These are phyloP conservation scores for Heterobasidion irregulare DNA, from an alignment of 1,284 basidiomycete species.

Conservation along the genomic window DNA sequence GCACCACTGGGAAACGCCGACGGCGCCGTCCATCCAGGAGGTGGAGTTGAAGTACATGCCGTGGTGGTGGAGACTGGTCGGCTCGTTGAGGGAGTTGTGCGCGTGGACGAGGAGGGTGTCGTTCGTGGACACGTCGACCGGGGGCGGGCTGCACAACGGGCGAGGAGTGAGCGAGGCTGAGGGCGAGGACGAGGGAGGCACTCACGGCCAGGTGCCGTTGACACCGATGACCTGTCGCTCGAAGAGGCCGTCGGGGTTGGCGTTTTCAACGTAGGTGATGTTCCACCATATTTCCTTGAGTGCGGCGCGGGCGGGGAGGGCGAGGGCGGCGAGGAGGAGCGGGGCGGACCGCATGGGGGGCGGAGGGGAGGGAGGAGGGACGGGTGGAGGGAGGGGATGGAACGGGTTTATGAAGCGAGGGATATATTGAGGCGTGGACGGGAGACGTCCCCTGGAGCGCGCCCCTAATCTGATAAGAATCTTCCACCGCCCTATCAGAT, in stretches of 20 bases:
- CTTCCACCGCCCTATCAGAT: constrained; percentile 7
- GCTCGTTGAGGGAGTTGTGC: constrained; percentile 57
- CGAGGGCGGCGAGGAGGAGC: constrained; percentile 18
- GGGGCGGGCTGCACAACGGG: constrained; percentile 53
- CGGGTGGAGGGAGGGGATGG: neutral
- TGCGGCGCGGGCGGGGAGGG: constrained; percentile 38
- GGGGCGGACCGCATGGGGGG: neutral
- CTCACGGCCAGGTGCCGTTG: constrained; percentile 89
- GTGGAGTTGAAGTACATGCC: constrained; percentile 90
- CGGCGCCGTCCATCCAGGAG: constrained; percentile 85
- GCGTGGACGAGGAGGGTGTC: constrained; percentile 76
- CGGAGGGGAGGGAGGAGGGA: constrained; percentile 1
- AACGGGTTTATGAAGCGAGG: neutral
- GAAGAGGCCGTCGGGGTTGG: constrained; percentile 70
- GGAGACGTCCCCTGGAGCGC: too few relatives aligned
- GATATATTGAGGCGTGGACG: neutral
- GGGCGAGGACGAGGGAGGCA: constrained; percentile 7
- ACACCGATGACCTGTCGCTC: constrained; percentile 77
- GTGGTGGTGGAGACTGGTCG: constrained; percentile 75
- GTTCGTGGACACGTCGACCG: constrained; percentile 61
- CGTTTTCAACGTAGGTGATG: constrained; percentile 63
- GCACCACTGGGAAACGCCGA: constrained; percentile 77
- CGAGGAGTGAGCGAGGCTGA: neutral
- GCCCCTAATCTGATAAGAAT: constrained; percentile 10
- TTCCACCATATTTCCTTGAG: constrained; percentile 76